Evolutionary conservation across 495 filamentous ascomycete genomes (phyloP).

Genomic region (Antarctomyces pellizariae): DNA sequence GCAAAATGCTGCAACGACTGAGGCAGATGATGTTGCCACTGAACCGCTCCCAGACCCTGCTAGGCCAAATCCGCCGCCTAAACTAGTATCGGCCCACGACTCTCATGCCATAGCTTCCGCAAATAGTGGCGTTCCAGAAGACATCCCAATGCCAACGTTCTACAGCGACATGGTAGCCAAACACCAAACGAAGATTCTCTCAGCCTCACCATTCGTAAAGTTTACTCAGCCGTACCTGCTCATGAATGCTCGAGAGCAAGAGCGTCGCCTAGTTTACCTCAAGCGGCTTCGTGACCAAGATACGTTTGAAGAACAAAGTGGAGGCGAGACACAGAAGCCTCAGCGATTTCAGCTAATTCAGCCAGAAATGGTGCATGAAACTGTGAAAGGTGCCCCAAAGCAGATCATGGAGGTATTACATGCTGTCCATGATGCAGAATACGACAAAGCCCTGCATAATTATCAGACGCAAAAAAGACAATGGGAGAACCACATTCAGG

Average conservation of each 20-base stretch:
- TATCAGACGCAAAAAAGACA: constrained; percentile 86
- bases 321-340: constrained; percentile 33
- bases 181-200: constrained; percentile 78
- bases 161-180: constrained; percentile 89
- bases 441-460: constrained; percentile 81
- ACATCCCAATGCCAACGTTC: constrained; percentile 73
- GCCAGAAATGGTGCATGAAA: constrained; percentile 79
- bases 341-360: constrained; percentile 65
- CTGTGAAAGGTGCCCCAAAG: constrained; percentile 47
- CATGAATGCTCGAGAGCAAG: constrained; percentile 76
- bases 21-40: constrained; percentile 1
- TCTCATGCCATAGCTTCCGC: constrained; percentile 16
- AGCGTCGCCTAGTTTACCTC: constrained; percentile 55
- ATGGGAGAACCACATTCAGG: constrained; percentile 81
- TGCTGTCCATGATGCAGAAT: constrained; percentile 87
- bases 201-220: constrained; percentile 86
- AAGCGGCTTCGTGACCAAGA: constrained; percentile 65
- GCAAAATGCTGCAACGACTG: not conserved
- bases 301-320: constrained; percentile 25
- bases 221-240: constrained; percentile 85
- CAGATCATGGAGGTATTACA: constrained; percentile 83
- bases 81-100: constrained; percentile 20
- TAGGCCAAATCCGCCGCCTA: constrained; percentile 2
- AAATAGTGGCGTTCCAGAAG: constrained; percentile 46
- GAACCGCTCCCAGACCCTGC: constrained; percentile 1